Evolutionary conservation across 495 filamentous ascomycete genomes (phyloP), one percentile per base, ranked within the genome.

Genomic region (Pseudomonodictys pantanalensis): DNA sequence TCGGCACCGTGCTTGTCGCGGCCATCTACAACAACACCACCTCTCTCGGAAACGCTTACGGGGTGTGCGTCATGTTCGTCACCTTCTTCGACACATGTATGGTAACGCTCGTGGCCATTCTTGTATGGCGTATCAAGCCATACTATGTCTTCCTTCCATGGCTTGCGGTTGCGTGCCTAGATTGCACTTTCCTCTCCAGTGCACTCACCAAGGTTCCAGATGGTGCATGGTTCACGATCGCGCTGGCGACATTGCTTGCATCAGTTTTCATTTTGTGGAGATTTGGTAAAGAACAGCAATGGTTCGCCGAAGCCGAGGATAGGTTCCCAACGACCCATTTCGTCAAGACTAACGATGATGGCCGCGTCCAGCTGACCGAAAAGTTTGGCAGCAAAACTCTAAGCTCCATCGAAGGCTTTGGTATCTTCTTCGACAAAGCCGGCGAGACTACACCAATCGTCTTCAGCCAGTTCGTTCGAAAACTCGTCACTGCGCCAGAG

Each of bases 1-100:
- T 86, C 49, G 87, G 86, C n/a, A 83, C 85, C 1, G 77, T 90
- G n/a, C 73, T 89, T 20, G 82, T 90, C 23, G 86, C 87, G 0
- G 82, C 80, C 1, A 81, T 87, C 15, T 90, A 88, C 70, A 87
- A 81, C 53, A 88, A 89, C 65, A 84, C 81, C 0, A 80, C 80
- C 0, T 76, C 71, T 26, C 72, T 80, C 2, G 75, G 74, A 2
- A 70, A 80, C 57, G 81, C 81, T 7, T 78, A 82, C 62, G 82
- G 78, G 25, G 83, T 87, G 5, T 90, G 87, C 56, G 87, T 90
- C 62, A 87, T 89, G 56, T 78, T 87, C 41, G 87, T 90, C 12
- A 87, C 87, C 5, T 89, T 89, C 66, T 85, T 90, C 62, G 85
- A 84, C 33, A 89, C 87, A 0, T 83, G 76, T 66, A 81, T 90